Conservation (phyloP, 352 stramenopile genomes). For the Phytophthora pini region DNA sequence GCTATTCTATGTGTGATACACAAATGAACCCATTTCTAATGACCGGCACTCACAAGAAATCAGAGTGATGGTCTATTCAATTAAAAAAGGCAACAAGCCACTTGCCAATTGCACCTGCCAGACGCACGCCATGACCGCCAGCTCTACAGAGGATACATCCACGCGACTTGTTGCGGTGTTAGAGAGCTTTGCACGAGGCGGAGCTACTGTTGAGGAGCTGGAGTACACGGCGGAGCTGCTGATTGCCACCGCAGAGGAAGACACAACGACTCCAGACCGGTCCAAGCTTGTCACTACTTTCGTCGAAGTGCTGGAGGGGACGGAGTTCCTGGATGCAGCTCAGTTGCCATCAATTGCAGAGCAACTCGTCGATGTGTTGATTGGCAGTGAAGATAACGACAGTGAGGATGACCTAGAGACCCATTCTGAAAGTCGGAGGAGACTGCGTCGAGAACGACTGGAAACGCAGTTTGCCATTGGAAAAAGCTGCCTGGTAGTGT, state of each 20-base stretch:
- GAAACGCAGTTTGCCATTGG: conserved; percentile 59
- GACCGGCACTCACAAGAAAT: conserved; percentile 30
- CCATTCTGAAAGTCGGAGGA: conserved; percentile 14
- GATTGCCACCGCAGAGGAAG: conserved; percentile 53
- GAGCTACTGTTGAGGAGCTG: conserved; percentile 45
- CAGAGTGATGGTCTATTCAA: no score
- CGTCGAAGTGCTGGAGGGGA: conserved; percentile 53
- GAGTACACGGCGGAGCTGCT: conserved; percentile 77
- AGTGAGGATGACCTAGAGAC: conserved; percentile 39
- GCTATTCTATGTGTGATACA: conserved; percentile 26
- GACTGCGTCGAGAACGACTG: conserved; percentile 35
- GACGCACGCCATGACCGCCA: conserved; percentile 16
- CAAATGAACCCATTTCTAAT: conserved; percentile 3
- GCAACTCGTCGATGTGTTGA: conserved; percentile 28
- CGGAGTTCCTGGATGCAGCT: conserved; percentile 42
- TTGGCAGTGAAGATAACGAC: conserved; percentile 17
- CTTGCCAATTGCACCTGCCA: conserved; percentile 15
- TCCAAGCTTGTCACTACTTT: conserved; percentile 34
- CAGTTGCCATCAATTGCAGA: conserved; percentile 26
- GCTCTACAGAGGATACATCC: conserved; percentile 23
- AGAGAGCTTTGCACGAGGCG: conserved; percentile 19
- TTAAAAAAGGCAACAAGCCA: conserved; percentile 13
- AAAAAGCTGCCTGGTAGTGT: conserved; percentile 67
- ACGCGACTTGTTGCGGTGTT: conserved; percentile 33
- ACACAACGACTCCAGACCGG: conserved; percentile 16